Evolutionary conservation across 2,329 filamentous ascomycete species (phyloP).

Genomic region (Dactylellina haptotyla): DNA sequence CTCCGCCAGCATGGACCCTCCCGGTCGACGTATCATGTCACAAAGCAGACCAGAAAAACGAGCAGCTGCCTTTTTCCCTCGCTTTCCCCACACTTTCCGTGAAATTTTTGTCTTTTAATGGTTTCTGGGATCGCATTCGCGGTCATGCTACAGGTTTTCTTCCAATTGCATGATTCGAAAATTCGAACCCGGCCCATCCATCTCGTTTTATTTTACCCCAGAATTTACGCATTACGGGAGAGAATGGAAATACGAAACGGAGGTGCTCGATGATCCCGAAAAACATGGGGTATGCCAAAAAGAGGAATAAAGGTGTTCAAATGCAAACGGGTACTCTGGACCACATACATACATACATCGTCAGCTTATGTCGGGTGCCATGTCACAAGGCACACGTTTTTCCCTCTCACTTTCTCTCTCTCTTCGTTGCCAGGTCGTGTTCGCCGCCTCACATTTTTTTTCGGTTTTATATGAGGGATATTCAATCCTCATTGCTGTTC

Average conservation of each 20-base stretch:
- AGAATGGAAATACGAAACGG: conserved; percentile 34
- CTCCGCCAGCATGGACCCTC: not conserved
- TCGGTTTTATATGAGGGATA: conserved; percentile 53
- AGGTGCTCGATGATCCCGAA: conserved; percentile 45
- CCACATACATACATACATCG: conserved; percentile 5
- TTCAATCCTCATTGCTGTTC: conserved; percentile 8
- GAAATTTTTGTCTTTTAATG: not conserved
- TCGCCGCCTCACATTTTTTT: conserved; percentile 43
- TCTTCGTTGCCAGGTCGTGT: not conserved
- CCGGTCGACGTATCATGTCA: conserved; percentile 11
- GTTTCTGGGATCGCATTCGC: not conserved
- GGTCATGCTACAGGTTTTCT: conserved; percentile 1
- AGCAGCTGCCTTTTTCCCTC: conserved; percentile 13
- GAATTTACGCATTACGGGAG: conserved; percentile 18
- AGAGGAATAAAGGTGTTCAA: not conserved
- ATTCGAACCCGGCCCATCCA: conserved; percentile 35
- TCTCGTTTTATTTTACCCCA: conserved; percentile 42
- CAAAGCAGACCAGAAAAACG: conserved; percentile 2
- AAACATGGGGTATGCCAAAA: conserved; percentile 26
- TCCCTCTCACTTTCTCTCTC: not conserved
- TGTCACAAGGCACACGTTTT: conserved; percentile 52
- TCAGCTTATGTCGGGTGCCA: conserved; percentile 52
- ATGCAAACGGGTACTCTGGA: not conserved
- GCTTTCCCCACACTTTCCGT: conserved; percentile 41
- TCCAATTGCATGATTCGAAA: conserved; percentile 24